A percentile compares a stretch with the other conserved stretches of the same genome.
phyloP scores from a whole-genome alignment of 148 eudicot species.

The Nyssa sinensis region DNA sequence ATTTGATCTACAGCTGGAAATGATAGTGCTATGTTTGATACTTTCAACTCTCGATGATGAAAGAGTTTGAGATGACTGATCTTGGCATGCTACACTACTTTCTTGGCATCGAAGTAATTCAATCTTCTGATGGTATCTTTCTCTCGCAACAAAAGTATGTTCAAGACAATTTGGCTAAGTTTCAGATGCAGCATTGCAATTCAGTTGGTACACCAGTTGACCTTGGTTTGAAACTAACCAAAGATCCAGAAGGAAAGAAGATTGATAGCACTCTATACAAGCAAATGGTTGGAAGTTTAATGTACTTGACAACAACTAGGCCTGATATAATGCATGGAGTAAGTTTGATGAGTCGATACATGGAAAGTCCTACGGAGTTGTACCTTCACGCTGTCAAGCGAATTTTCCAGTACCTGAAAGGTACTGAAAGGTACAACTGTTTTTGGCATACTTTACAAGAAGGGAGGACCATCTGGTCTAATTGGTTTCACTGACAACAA shows the following conservation, averaged over 20 bases:
- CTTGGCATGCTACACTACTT: neutral
- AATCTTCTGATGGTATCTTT: neutral
- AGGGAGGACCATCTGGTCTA: neutral
- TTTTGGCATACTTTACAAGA: conserved; percentile 7
- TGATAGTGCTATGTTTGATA: neutral
- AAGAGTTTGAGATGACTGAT: neutral
- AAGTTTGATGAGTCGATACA: neutral
- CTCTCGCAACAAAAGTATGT: neutral
- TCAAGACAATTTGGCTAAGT: neutral
- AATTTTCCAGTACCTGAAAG: conserved; percentile 4
- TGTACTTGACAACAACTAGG: too few relatives aligned
- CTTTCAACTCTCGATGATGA: neutral
- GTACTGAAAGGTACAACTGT: neutral
- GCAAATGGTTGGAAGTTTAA: too few relatives aligned
- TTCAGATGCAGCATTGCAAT: conserved; percentile 2
- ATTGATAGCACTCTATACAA: too few relatives aligned
- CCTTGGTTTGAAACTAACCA: neutral
- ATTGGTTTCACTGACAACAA: conserved; percentile 5
- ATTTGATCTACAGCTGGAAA: neutral
- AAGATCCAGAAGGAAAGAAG: neutral
- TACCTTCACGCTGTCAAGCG: neutral
- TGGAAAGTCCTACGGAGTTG: neutral
- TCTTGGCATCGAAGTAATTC: neutral
- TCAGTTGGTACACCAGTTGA: neutral
- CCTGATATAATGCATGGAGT: neutral